Evolutionary conservation across 2,329 filamentous ascomycete species (phyloP).

Genomic region (Diaporthe aspalathi): DNA sequence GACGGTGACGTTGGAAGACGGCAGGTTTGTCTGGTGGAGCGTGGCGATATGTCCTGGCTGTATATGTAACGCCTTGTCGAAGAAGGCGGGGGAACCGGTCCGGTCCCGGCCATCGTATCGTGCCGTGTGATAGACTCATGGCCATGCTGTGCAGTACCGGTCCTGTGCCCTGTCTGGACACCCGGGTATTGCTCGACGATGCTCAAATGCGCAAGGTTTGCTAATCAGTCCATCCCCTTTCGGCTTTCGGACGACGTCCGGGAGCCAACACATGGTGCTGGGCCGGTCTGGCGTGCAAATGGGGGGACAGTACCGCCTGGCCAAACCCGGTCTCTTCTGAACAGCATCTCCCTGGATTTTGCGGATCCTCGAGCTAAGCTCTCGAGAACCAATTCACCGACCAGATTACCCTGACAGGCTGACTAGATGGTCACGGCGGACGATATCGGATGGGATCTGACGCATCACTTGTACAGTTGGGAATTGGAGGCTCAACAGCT

Average conservation of each 20-base stretch:
- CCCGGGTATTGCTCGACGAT: constrained; percentile 7
- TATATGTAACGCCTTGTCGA: constrained; percentile 19
- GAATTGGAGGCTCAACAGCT: constrained; percentile 17
- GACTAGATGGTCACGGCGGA: not conserved
- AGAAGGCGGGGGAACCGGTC: constrained; percentile 26
- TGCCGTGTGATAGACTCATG: constrained; percentile 21
- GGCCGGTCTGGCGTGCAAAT: not conserved
- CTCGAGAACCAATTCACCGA: not conserved
- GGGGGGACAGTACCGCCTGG: not conserved
- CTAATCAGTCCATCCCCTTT: not conserved
- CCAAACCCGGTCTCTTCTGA: constrained; percentile 4
- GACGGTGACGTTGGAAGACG: constrained; percentile 1
- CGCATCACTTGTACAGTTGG: not conserved
- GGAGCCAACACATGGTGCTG: constrained; percentile 2
- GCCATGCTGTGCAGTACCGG: constrained; percentile 11
- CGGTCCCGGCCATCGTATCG: constrained; percentile 31
- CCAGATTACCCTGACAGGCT: not conserved
- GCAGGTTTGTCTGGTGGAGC: not conserved
- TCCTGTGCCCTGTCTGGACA: not conserved
- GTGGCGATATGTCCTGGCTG: not conserved
- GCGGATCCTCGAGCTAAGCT: not conserved
- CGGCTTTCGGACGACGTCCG: not conserved
- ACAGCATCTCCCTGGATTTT: not conserved
- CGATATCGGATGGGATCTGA: constrained; percentile 16
- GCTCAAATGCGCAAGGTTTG: constrained; percentile 13